Evolutionary conservation across 2,329 filamentous ascomycete species (phyloP).

Genomic region (Fusarium paranaense): DNA sequence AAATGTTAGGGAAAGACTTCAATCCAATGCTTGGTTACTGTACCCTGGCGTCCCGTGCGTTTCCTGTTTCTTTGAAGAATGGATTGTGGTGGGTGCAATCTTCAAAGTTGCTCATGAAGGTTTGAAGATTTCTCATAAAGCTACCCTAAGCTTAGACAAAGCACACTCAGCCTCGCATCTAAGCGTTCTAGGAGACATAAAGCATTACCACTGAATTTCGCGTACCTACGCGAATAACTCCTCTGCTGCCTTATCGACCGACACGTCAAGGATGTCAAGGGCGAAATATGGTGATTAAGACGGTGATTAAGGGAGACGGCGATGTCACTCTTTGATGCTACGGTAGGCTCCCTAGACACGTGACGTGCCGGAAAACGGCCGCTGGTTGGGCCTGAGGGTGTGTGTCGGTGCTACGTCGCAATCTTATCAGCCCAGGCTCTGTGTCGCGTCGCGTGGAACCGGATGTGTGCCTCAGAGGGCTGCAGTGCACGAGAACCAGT

Average conservation of each 20-base stretch:
- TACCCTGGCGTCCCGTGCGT: neutral
- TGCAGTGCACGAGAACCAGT: neutral
- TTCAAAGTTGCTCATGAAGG: neutral
- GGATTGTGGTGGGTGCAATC: neutral
- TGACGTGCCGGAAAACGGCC: neutral
- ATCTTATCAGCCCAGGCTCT: neutral
- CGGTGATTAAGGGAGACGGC: neutral
- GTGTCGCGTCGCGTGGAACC: neutral
- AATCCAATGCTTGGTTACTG: neutral
- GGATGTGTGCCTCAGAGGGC: neutral
- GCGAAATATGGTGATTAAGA: neutral
- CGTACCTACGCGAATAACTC: neutral
- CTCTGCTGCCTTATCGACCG: neutral
- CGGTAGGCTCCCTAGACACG: neutral
- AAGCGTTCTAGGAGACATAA: neutral
- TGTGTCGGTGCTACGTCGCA: neutral
- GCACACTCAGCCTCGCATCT: neutral
- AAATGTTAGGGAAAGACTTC: neutral
- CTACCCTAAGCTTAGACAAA: neutral
- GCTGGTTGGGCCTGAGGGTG: neutral
- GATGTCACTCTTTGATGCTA: neutral
- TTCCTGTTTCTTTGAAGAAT: neutral
- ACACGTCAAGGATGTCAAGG: neutral
- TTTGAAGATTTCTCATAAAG: neutral
- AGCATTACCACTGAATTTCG: neutral